Percentiles rank a stretch among this genome's conserved stretches.
phyloP scores from a whole-genome alignment of 2,329 filamentous ascomycete genomes.

The Claviceps quebecensis region DNA sequence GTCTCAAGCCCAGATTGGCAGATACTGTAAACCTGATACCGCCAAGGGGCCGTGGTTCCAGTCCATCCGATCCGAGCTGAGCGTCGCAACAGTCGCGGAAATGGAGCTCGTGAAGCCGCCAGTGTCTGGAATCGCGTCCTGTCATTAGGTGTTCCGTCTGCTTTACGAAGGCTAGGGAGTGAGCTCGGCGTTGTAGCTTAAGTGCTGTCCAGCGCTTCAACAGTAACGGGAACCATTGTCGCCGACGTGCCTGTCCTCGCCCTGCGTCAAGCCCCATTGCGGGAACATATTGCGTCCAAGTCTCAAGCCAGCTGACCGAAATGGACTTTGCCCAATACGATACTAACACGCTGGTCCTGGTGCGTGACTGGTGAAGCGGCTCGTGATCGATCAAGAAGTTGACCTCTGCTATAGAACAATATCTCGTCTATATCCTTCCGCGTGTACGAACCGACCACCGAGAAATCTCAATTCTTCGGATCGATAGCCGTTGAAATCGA shows the following conservation, averaged over 20 bases:
- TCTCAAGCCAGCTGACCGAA: conserved; percentile 25
- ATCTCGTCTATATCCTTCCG: conserved; percentile 40
- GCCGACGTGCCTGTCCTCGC: conserved; percentile 9
- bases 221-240: conserved; percentile 2
- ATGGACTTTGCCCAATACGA: conserved; percentile 52
- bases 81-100: conserved; percentile 18
- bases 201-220: background rate
- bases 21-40: background rate
- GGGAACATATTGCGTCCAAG: background rate
- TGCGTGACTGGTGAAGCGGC: conserved; percentile 19
- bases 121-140: conserved; percentile 10
- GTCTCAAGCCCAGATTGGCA: background rate
- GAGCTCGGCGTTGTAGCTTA: conserved; percentile 9
- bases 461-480: conserved; percentile 29
- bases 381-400: conserved; percentile 1
- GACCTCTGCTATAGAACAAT: conserved; percentile 31
- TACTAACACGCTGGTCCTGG: conserved; percentile 46
- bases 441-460: conserved; percentile 36
- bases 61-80: background rate
- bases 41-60: background rate
- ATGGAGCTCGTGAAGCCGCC: conserved; percentile 23
- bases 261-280: conserved; percentile 1
- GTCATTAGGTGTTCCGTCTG: background rate
- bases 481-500: conserved; percentile 38
- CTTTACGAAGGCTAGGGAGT: background rate